A percentile compares a stretch with the other conserved stretches of the same genome.
Conservation (phyloP, 768 basidiomycete species). For the Boletus rubroflammeus region DNA sequence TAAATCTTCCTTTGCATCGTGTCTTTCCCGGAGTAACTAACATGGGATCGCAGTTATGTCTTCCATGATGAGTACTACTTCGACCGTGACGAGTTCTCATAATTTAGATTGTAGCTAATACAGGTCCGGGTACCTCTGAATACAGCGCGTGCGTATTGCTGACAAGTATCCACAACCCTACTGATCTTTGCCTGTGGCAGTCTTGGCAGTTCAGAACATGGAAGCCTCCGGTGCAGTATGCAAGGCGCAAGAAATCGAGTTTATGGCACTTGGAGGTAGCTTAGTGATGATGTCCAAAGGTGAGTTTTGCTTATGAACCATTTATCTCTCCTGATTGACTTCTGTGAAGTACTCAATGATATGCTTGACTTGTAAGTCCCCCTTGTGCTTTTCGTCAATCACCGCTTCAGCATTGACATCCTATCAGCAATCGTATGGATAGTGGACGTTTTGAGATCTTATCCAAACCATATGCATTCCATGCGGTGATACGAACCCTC, state of each 20-base stretch:
- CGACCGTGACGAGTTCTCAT: slow-evolving; percentile 4
- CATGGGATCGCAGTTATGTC: slow-evolving; percentile 48
- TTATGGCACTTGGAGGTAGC: slow-evolving; percentile 77
- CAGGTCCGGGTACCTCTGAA: slow-evolving; percentile 82
- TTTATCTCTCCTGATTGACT: not conserved
- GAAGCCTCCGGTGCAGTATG: slow-evolving; percentile 71
- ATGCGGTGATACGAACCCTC: slow-evolving; percentile 72
- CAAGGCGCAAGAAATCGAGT: slow-evolving; percentile 81
- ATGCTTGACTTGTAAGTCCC: slow-evolving; percentile 70
- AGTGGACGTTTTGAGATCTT: slow-evolving; percentile 78
- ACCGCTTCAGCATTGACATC: slow-evolving; percentile 3
- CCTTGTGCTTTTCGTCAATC: not conserved
- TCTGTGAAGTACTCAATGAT: slow-evolving; percentile 63
- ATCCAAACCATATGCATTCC: slow-evolving; percentile 66
- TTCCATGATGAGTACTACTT: slow-evolving; percentile 63
- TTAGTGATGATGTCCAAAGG: slow-evolving; percentile 89
- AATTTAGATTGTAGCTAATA: slow-evolving; percentile 23
- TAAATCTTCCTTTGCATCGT: slow-evolving; percentile 39
- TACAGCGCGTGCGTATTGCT: slow-evolving; percentile 50
- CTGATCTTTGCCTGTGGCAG: slow-evolving; percentile 19
- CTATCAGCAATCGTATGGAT: slow-evolving; percentile 74
- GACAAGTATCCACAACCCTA: not conserved
- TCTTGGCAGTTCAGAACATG: slow-evolving; percentile 91
- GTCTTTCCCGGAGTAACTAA: not conserved
- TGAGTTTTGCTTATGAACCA: slow-evolving; percentile 20